phyloP scores from a whole-genome alignment of 2,329 filamentous ascomycete species.

The Hortaea werneckii region DNA sequence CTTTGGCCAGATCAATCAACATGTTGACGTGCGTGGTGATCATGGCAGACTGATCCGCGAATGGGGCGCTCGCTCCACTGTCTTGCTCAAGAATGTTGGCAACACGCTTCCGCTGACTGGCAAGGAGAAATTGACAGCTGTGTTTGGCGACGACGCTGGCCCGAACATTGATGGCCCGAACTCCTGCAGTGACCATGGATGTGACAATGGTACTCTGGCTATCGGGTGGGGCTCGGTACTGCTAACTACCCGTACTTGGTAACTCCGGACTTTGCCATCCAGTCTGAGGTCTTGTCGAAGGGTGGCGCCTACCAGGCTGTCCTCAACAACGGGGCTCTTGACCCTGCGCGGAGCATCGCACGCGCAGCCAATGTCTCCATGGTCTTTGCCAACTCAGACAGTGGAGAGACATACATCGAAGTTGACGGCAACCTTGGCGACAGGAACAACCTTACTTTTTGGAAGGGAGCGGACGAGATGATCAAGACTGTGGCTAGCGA shows the following conservation, averaged over 20 bases:
- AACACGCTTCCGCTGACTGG: slow-evolving; percentile 63
- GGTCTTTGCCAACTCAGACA: slow-evolving; percentile 68
- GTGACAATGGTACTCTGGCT: slow-evolving; percentile 52
- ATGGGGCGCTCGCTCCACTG: slow-evolving; percentile 67
- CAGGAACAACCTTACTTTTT: slow-evolving; percentile 83
- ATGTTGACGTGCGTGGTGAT: slow-evolving; percentile 70
- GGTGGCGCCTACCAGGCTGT: slow-evolving; percentile 53
- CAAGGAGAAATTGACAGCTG: slow-evolving; percentile 64
- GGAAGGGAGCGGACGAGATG: slow-evolving; percentile 69
- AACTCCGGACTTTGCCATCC: slow-evolving; percentile 55
- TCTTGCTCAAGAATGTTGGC: slow-evolving; percentile 76
- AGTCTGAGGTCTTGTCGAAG: slow-evolving; percentile 53
- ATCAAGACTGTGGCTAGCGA: slow-evolving; percentile 67
- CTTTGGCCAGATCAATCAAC: slow-evolving; percentile 59
- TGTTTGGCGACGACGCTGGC: slow-evolving; percentile 76
- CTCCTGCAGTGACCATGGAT: slow-evolving; percentile 60
- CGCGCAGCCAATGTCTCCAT: slow-evolving; percentile 63
- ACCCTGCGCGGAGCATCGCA: slow-evolving; percentile 41
- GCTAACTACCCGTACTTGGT: slow-evolving; percentile 55
- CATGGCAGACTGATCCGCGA: slow-evolving; percentile 66
- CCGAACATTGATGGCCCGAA: slow-evolving; percentile 67
- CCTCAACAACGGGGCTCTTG: slow-evolving; percentile 46
- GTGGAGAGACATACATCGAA: slow-evolving; percentile 75
- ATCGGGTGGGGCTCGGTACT: slow-evolving; percentile 56
- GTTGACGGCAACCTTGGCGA: slow-evolving; percentile 79